Conservation (phyloP, 768 basidiomycete genomes). For the Boletus speciosus region DNA sequence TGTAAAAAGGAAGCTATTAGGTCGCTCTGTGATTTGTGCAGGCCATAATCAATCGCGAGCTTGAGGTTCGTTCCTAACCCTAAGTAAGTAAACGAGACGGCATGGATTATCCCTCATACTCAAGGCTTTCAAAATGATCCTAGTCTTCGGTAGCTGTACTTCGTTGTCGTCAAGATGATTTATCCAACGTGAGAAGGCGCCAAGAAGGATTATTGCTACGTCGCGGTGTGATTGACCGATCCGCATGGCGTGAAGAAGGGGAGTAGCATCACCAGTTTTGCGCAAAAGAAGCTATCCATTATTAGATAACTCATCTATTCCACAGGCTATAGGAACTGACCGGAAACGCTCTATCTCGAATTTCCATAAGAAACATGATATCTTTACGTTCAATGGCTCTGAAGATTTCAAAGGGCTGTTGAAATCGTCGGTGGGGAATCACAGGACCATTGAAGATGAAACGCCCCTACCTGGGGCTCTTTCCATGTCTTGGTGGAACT, state of each 20-base stretch:
- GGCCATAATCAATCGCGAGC: constrained; percentile 85
- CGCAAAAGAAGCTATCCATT: constrained; percentile 65
- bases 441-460: background rate
- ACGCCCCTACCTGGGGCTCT: constrained; percentile 47
- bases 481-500: constrained; percentile 38
- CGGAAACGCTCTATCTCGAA: constrained; percentile 75
- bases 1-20: constrained; percentile 92
- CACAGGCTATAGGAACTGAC: constrained; percentile 40
- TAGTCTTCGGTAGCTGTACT: constrained; percentile 63
- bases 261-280: constrained; percentile 81
- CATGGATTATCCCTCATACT: constrained; percentile 69
- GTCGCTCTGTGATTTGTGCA: constrained; percentile 76
- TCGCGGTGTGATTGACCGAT: constrained; percentile 74
- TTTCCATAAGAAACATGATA: constrained; percentile 77
- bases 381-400: constrained; percentile 84
- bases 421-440: background rate
- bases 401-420: constrained; percentile 64
- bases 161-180: constrained; percentile 86
- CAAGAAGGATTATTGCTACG: constrained; percentile 81
- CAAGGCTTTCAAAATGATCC: constrained; percentile 70
- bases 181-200: constrained; percentile 88
- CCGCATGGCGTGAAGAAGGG: constrained; percentile 87
- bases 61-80: constrained; percentile 78
- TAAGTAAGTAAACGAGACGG: constrained; percentile 70
- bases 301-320: background rate